Evolutionary conservation across 2,329 filamentous ascomycete species (phyloP).

Genomic region (Akanthomyces uredinophilus): DNA sequence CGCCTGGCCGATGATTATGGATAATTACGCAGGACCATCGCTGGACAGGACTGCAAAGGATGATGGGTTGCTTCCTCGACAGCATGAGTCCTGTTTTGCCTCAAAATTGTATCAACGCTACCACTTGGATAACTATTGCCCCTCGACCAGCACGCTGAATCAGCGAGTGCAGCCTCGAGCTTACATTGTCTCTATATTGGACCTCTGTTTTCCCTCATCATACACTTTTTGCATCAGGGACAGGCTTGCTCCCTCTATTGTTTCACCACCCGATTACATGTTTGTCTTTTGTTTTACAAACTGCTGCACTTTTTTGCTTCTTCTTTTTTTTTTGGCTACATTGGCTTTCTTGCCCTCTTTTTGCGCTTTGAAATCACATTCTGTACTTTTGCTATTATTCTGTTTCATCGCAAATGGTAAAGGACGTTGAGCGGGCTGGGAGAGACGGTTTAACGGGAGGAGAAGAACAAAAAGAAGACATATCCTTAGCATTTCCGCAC

Average conservation of each 20-base stretch:
- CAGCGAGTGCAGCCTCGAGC: neutral
- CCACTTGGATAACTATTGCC: constrained; percentile 12
- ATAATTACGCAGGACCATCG: neutral
- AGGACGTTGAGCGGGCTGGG: neutral
- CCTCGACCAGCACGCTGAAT: neutral
- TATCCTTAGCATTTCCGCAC: constrained; percentile 13
- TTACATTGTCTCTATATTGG: neutral
- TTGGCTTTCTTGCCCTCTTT: neutral
- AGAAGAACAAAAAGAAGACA: constrained; percentile 1
- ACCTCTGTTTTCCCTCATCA: constrained; percentile 5
- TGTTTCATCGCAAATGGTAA: neutral
- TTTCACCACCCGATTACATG: neutral
- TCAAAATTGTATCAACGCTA: constrained; percentile 1
- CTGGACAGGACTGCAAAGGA: neutral
- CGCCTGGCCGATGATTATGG: constrained; percentile 28
- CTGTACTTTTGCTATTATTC: neutral
- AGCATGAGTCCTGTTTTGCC: neutral
- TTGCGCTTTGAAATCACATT: neutral
- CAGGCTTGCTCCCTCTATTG: constrained; percentile 6
- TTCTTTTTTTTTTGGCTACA: neutral
- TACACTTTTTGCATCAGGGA: constrained; percentile 12
- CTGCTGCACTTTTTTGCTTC: neutral
- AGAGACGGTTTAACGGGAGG: neutral
- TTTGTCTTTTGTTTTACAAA: neutral
- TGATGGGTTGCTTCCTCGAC: neutral